phyloP scores from a whole-genome alignment of 2,329 filamentous ascomycete genomes.

The Talaromyces sp. region DNA sequence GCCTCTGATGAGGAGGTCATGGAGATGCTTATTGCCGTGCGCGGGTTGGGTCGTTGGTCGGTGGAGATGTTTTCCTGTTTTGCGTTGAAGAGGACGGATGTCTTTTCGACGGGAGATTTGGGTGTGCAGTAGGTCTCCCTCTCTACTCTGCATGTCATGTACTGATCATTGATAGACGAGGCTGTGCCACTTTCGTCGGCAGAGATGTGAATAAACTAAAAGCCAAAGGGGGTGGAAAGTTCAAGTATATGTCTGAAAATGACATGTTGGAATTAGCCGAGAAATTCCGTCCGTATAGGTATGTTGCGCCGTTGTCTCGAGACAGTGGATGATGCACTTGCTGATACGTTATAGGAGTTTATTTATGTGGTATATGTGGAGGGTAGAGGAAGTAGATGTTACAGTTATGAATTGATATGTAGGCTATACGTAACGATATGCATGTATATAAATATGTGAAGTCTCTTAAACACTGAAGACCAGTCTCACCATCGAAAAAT shows the following conservation, averaged over 20 bases:
- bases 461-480: neutral
- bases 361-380: constrained; percentile 99
- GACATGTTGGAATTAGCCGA: constrained; percentile 85
- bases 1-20: constrained; percentile 84
- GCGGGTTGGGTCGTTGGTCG: constrained; percentile 84
- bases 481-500: neutral
- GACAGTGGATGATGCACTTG: neutral
- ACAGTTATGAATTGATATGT: constrained; percentile 41
- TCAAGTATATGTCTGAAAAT: constrained; percentile 94
- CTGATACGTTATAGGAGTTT: constrained; percentile 59
- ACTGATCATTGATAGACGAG: constrained; percentile 51
- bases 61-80: constrained; percentile 99
- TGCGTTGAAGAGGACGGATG: constrained; percentile 87
- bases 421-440: neutral
- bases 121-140: constrained; percentile 69
- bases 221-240: constrained; percentile 74
- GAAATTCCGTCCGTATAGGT: constrained; percentile 77
- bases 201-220: constrained; percentile 82
- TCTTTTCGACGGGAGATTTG: constrained; percentile 87
- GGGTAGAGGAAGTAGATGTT: constrained; percentile 74
- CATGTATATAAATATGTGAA: neutral
- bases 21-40: constrained; percentile 75
- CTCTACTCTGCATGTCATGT: neutral
- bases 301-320: constrained; percentile 27
- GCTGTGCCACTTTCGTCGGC: constrained; percentile 85